Base-by-base conservation (phyloP, 2,329 filamentous ascomycete genomes). In the Septoria linicola region DNA sequence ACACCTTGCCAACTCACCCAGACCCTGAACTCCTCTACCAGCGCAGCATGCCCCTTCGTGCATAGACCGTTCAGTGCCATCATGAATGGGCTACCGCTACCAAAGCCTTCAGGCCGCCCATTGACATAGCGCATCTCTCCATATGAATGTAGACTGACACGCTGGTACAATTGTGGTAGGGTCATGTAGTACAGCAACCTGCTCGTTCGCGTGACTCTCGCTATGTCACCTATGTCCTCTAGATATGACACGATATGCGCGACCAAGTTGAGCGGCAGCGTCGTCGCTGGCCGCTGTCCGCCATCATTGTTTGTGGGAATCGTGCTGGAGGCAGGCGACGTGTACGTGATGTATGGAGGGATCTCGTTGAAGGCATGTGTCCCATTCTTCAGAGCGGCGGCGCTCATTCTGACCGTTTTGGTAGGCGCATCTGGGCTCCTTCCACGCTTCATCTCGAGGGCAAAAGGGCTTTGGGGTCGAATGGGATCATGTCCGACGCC, bases 131-230 rank as follows among this genome's bases (percentile, higher is more conserved):
- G 77, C 21, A 83, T 80, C 32, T 77, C 76, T 42, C 76, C 70
- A 63, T 84, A 82, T 6, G 80, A 81, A 47, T 73, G 77, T 27
- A 85, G 69, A 4, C 73, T 77, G 46, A 84, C 75, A 27, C 70
- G 67, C 63, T 75, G 73, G 67, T 84, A 85, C 34, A 85, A 75
- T 50, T 79, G 79, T 16, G 82, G 81, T 2, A 84, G 70, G 27
- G 79, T 74, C 80, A 85, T 83, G 69, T 84, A 85, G 59, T 83
- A 81, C 59, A 84, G 74, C 34, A 84, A 73, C 11, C 80, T 75
- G 55, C 79, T 83, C 44, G 81, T 82, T 51, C 80, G 75, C 56
- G 80, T 82, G 46, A 83, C 66, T 53, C 80, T 74, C 25, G 80
- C 80, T 20, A 84, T 74, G 62, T 84, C 81, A 53, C 68, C 76